Conservation (phyloP, 495 filamentous ascomycete species). For the Cenococcum geophilum region DNA sequence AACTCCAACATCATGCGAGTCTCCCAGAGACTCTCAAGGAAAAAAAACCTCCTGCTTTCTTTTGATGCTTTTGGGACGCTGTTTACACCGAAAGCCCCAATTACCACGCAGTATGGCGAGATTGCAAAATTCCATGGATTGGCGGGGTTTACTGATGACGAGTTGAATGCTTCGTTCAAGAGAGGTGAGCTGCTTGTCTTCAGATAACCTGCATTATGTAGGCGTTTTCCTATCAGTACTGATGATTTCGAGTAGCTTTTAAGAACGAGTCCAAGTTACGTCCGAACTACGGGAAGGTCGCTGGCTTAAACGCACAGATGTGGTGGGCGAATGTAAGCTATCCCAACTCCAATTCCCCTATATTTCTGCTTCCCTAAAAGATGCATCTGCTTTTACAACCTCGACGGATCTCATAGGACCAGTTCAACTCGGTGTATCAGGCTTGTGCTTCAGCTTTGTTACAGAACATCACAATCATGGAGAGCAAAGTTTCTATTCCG, state of each 20-base stretch:
- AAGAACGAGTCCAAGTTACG: slow-evolving; percentile 43
- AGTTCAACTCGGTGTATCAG: no score
- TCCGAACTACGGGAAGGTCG: slow-evolving; percentile 65
- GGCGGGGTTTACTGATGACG: slow-evolving; percentile 33
- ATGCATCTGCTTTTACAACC: no score
- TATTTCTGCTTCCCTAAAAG: neutral
- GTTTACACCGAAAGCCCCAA: slow-evolving; percentile 55
- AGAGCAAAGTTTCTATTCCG: no score
- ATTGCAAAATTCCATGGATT: slow-evolving; percentile 56
- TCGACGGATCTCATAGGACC: no score
- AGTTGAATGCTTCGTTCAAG: slow-evolving; percentile 41
- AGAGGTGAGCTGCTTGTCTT: slow-evolving; percentile 18
- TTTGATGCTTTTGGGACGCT: slow-evolving; percentile 77
- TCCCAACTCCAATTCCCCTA: neutral
- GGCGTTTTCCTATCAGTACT: neutral
- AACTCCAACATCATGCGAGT: neutral
- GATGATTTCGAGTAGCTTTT: slow-evolving; percentile 41
- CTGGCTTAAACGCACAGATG: slow-evolving; percentile 48
- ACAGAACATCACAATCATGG: neutral
- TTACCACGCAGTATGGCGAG: slow-evolving; percentile 57
- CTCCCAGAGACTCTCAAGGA: slow-evolving; percentile 8
- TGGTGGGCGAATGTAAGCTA: slow-evolving; percentile 63
- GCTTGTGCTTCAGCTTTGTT: neutral
- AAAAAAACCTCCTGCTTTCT: slow-evolving; percentile 53
- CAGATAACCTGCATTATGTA: neutral